Percentiles rank a stretch among this genome's conserved stretches.
These are phyloP conservation scores for Rheum nobile DNA, from an alignment of 148 eudicot genomes.

Conservation along the genomic window DNA sequence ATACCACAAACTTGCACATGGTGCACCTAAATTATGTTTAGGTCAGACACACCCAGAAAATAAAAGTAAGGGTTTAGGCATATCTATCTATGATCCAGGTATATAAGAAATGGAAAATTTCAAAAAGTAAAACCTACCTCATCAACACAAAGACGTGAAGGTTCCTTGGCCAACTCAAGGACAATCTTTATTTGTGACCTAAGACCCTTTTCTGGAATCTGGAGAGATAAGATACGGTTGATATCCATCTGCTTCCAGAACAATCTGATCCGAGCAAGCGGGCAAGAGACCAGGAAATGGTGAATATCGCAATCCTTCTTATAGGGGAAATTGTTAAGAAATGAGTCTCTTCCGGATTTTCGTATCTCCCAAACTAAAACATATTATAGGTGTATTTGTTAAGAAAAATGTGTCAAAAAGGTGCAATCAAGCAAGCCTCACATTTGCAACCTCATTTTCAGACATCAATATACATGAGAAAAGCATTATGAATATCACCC, in stretches of 20 bases:
- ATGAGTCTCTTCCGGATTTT: no score
- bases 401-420: no score
- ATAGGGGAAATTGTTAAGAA: background rate
- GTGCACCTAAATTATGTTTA: conserved; percentile 49
- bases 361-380: no score
- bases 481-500: no score
- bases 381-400: no score
- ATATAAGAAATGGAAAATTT: background rate
- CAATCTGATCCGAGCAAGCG: conserved; percentile 41
- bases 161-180: conserved; percentile 92
- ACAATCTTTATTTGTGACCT: conserved; percentile 83
- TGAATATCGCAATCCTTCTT: background rate
- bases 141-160: conserved; percentile 96
- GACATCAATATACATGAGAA: no score
- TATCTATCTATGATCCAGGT: background rate
- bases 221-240: conserved; percentile 99
- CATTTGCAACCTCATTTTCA: no score
- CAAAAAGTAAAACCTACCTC: conserved; percentile 44
- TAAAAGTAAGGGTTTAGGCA: background rate
- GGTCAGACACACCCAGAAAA: background rate
- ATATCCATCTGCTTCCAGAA: conserved; percentile 99
- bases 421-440: no score
- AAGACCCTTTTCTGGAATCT: conserved; percentile 90
- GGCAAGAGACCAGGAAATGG: background rate
- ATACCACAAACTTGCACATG: conserved; percentile 28